Evolutionary conservation across 164 flowering plant species (phyloP).

Genomic region (Magnolia kwangsiensis): DNA sequence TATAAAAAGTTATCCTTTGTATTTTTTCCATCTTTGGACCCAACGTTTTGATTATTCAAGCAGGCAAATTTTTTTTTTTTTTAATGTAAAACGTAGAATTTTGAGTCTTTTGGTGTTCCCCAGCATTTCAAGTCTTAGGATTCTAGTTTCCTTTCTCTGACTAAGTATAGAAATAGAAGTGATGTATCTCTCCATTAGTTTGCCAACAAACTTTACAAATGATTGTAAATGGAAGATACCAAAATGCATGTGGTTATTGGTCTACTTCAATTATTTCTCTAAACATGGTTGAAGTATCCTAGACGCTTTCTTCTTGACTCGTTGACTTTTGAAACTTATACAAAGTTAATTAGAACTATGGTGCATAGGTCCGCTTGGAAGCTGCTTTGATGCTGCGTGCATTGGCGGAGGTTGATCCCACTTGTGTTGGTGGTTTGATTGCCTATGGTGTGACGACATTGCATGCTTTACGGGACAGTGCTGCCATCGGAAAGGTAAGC

Average conservation of each 20-base stretch:
- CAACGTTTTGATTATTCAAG: no score
- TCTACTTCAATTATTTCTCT: background rate
- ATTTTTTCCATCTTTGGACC: no score
- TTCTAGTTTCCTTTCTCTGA: no score
- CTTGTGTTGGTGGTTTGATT: constrained; percentile 89
- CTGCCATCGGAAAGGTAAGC: constrained; percentile 79
- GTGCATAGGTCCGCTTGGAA: constrained; percentile 78
- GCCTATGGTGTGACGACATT: constrained; percentile 84
- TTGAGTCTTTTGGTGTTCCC: no score
- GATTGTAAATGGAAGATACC: background rate
- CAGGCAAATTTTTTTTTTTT: no score
- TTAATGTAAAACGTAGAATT: no score
- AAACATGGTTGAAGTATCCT: background rate
- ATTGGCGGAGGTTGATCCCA: constrained; percentile 92
- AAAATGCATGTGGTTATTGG: background rate
- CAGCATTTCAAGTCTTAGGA: no score
- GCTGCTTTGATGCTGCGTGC: constrained; percentile 87
- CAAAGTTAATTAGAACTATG: constrained; percentile 2
- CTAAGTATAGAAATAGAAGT: no score
- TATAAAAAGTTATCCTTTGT: no score
- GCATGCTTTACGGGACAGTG: constrained; percentile 74
- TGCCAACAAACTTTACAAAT: background rate
- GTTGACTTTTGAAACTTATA: background rate
- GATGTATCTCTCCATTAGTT: background rate
- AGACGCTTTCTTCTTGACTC: background rate